Conservation (phyloP, 163 green algal species). For the Coccomyxa subellipsoidea region DNA sequence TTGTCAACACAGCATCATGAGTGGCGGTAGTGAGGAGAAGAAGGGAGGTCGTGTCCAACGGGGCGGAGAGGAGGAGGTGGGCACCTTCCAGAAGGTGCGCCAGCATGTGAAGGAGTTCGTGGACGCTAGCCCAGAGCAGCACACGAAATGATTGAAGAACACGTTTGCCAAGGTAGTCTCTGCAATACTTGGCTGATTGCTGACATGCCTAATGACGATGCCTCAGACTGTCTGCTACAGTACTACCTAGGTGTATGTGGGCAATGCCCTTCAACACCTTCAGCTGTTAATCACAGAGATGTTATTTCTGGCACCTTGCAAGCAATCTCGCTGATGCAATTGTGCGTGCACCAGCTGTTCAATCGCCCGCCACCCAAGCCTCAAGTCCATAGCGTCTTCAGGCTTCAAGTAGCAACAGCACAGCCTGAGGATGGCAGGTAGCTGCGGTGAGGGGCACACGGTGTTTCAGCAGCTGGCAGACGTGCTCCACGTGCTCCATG, state of each 20-base stretch:
- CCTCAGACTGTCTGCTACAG: neutral
- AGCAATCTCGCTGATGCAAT: no score
- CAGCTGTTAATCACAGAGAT: neutral
- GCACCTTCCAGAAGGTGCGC: conserved; percentile 3
- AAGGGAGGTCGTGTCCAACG: neutral
- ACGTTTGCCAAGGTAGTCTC: conserved; percentile 35
- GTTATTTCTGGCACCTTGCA: neutral
- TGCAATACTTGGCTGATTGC: neutral
- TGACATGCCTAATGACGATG: neutral
- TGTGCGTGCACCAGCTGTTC: conserved; percentile 30
- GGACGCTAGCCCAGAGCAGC: conserved; percentile 42
- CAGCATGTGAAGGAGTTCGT: conserved; percentile 42
- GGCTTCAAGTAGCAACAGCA: neutral
- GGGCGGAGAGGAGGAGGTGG: neutral
- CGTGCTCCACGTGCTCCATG: no score
- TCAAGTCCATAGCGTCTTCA: conserved; percentile 22
- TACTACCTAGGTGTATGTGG: neutral
- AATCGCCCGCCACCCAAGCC: conserved; percentile 8
- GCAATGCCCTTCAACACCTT: neutral
- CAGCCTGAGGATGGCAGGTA: neutral
- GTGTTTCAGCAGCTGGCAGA: neutral
- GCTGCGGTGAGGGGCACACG: neutral
- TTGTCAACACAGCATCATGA: neutral
- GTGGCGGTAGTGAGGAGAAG: neutral
- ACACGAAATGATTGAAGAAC: conserved; percentile 56